A percentile compares a stretch with the other conserved stretches of the same genome.
phyloP scores from a whole-genome alignment of 1,139 yeast species.

The Zhuliangozyma parablackwelliae region DNA sequence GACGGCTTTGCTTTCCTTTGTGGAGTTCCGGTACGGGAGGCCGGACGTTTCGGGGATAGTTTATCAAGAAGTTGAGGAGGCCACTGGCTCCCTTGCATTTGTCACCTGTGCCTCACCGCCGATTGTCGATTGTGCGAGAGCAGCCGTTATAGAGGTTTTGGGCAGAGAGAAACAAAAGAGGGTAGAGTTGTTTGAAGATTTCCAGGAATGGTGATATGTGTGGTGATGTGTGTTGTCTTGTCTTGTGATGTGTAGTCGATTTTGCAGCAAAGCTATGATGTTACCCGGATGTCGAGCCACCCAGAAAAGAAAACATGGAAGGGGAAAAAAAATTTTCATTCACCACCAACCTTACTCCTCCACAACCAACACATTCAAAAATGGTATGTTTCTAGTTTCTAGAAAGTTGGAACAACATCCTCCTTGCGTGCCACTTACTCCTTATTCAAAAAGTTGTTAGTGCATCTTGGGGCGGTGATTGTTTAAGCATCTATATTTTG shows the following conservation, averaged over 20 bases:
- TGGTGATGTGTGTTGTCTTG: neutral
- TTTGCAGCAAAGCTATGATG: too few relatives aligned
- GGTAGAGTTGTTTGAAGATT: slow-evolving; percentile 19
- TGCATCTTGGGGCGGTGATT: slow-evolving; percentile 33
- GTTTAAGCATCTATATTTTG: slow-evolving; percentile 13
- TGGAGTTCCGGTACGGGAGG: slow-evolving; percentile 41
- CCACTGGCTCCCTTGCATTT: slow-evolving; percentile 32
- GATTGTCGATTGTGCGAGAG: slow-evolving; percentile 37
- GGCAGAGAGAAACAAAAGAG: slow-evolving; percentile 13
- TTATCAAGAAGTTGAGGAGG: slow-evolving; percentile 23
- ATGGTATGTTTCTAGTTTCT: slow-evolving; percentile 24
- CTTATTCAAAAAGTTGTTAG: slow-evolving; percentile 17
- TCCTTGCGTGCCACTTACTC: slow-evolving; percentile 14
- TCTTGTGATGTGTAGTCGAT: neutral
- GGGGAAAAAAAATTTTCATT: neutral
- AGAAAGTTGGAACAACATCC: slow-evolving; percentile 23
- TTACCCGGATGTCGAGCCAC: neutral
- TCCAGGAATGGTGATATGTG: slow-evolving; percentile 12
- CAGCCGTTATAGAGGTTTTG: slow-evolving; percentile 11
- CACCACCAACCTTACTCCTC: neutral
- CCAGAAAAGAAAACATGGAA: too few relatives aligned
- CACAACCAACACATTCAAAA: slow-evolving; percentile 5
- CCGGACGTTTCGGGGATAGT: slow-evolving; percentile 29
- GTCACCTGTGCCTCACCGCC: slow-evolving; percentile 36
- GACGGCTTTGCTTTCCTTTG: slow-evolving; percentile 12